These are phyloP conservation scores for Aphanomyces cochlioides DNA, from an alignment of 352 stramenopile genomes.

Conservation along the genomic window DNA sequence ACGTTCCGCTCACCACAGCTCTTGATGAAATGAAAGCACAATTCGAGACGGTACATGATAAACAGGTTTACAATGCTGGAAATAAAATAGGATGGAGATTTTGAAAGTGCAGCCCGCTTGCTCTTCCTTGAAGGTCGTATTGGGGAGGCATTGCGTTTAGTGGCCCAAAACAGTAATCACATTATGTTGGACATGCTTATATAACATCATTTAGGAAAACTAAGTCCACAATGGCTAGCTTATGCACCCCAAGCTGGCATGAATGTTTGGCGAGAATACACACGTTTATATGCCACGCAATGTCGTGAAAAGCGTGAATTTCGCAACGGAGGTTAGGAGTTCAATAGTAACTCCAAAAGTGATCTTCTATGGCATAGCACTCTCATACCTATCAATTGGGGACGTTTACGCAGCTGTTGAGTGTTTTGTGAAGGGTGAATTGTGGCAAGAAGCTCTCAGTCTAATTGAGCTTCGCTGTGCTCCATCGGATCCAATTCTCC, in stretches of 20 bases:
- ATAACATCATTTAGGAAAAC: constrained; percentile 19
- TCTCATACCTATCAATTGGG: constrained; percentile 55
- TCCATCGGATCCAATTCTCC: constrained; percentile 40
- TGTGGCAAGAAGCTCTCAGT: constrained; percentile 55
- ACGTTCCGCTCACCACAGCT: neutral
- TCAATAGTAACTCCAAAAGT: constrained; percentile 5
- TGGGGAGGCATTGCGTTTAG: constrained; percentile 50
- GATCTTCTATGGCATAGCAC: constrained; percentile 34
- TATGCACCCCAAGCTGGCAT: constrained; percentile 67
- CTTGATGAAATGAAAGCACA: neutral
- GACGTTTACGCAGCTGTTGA: constrained; percentile 51
- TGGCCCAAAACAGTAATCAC: constrained; percentile 43
- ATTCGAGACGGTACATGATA: constrained; percentile 14
- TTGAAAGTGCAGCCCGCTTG: constrained; percentile 50
- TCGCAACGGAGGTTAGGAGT: constrained; percentile 41
- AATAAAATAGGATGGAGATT: constrained; percentile 40
- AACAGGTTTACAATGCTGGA: constrained; percentile 5
- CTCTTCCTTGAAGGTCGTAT: constrained; percentile 53
- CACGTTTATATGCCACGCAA: constrained; percentile 57
- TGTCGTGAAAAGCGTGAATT: constrained; percentile 45
- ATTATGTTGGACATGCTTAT: neutral
- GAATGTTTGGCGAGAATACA: constrained; percentile 67
- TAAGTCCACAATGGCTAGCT: constrained; percentile 56
- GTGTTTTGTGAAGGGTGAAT: constrained; percentile 40
- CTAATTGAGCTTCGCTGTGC: constrained; percentile 48